phyloP scores from a whole-genome alignment of 768 basidiomycete species.

The Amanita rubescens region DNA sequence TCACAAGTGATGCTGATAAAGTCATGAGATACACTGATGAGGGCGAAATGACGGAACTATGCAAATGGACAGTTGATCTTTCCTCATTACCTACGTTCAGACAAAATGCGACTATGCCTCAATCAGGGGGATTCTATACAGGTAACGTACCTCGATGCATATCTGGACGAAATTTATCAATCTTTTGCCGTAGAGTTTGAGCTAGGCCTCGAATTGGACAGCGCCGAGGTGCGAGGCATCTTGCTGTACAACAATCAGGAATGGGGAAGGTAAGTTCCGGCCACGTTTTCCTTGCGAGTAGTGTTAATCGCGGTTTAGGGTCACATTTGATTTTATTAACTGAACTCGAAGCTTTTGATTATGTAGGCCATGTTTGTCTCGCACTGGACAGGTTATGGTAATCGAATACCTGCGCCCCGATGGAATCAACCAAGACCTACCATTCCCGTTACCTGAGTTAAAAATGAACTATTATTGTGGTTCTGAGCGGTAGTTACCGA shows the following conservation, averaged over 20 bases:
- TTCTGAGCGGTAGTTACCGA: not conserved
- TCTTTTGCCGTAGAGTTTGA: slow-evolving; percentile 56
- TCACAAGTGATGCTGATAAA: slow-evolving; percentile 67
- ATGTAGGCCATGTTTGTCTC: not conserved
- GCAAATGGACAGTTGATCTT: slow-evolving; percentile 86
- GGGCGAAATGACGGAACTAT: slow-evolving; percentile 66
- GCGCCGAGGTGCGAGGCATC: slow-evolving; percentile 80
- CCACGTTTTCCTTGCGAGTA: slow-evolving; percentile 9
- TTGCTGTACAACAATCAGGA: slow-evolving; percentile 68
- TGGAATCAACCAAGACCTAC: not conserved
- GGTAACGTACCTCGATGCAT: slow-evolving; percentile 31
- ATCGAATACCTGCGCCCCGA: not conserved
- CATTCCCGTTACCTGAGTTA: not conserved
- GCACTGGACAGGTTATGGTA: not conserved
- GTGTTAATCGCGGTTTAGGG: slow-evolving; percentile 22
- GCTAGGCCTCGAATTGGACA: slow-evolving; percentile 76
- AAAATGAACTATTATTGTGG: not conserved
- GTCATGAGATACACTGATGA: slow-evolving; percentile 84
- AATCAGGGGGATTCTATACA: slow-evolving; percentile 67
- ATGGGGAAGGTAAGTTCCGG: slow-evolving; percentile 62
- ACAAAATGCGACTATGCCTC: slow-evolving; percentile 53
- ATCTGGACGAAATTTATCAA: not conserved
- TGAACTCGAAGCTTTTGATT: slow-evolving; percentile 13
- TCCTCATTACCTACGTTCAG: slow-evolving; percentile 72
- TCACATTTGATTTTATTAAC: slow-evolving; percentile 41